A percentile compares a stretch with the other conserved stretches of the same genome.
These are phyloP conservation scores for Papiliotrema nemorosa DNA, from an alignment of 1,284 basidiomycete genomes.

Conservation along the genomic window DNA sequence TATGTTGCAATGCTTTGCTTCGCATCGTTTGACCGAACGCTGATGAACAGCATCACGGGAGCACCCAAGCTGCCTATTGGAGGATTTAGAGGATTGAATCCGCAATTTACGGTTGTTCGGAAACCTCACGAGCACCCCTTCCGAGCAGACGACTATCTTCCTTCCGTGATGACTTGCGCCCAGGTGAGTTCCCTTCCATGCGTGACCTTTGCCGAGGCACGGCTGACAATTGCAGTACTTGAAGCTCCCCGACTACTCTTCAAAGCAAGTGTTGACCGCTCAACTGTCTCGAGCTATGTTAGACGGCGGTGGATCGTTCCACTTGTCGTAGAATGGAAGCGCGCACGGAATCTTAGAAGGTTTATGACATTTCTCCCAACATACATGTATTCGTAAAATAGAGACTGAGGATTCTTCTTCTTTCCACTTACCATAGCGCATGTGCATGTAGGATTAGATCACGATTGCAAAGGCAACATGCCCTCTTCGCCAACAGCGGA, in stretches of 20 bases:
- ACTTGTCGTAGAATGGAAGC: constrained; percentile 66
- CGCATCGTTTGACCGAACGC: neutral
- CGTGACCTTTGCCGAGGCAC: neutral
- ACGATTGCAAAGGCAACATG: no score
- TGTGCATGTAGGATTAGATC: no score
- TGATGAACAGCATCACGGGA: constrained; percentile 67
- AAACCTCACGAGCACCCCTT: constrained; percentile 90
- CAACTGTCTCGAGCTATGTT: constrained; percentile 77
- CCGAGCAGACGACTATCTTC: constrained; percentile 89
- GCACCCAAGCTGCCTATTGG: constrained; percentile 92
- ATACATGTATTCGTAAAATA: no score
- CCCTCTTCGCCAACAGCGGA: no score
- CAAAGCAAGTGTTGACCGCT: constrained; percentile 71
- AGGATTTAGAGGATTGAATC: constrained; percentile 92
- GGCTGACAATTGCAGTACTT: constrained; percentile 57
- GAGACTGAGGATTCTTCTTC: no score
- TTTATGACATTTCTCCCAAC: no score
- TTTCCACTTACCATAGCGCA: no score
- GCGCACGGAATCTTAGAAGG: no score
- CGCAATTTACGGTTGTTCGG: constrained; percentile 91
- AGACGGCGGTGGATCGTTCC: constrained; percentile 92
- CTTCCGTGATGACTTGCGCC: constrained; percentile 98
- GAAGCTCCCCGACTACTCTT: constrained; percentile 89
- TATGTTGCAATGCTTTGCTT: constrained; percentile 19
- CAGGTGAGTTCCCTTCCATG: constrained; percentile 55